Base-by-base conservation (phyloP, 2,329 filamentous ascomycete species). In the Penicillium expansum region DNA sequence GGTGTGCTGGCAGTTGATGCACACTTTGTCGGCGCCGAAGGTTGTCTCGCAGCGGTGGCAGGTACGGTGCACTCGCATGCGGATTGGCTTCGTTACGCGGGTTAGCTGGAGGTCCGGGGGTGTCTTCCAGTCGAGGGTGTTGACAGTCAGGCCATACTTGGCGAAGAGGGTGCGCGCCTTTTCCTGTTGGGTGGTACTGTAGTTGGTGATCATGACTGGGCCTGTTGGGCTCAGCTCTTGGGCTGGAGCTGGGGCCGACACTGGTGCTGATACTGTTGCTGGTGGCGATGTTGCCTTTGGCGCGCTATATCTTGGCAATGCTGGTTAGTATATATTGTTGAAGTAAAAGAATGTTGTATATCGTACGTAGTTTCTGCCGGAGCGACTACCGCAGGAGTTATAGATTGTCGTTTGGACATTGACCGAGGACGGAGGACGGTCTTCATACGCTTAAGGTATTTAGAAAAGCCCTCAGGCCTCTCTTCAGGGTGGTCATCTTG, bases 1-100 rank as follows among this genome's bases (percentile, higher is more conserved):
- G 45, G 80, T 79, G 76, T 97, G 92, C 65, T 89, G 82, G 77
- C 92, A 97, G 63, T 84, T 84, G 62, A 82, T 74, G 75, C 92
- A 96, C 58, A 88, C 80, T 76, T 88, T 91, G 67, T 87, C 84
- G 20, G 83, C 74, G 55, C 88, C 87, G 71, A 93, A 96, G 24
- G 83, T 83, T 14, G 87, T 84, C 57, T 86, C 83, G 78, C 92
- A 97, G 64, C 84, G 82, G 75, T 96, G 92, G 74, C 92, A 97
- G 61, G 83, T 87, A 44, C 77, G 78, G 49, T 71, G 77, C 32
- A 80, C 76, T 41, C 77, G 70, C 76, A 80, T 78, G 56, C 77
- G 75, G 52, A 79, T 76, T 24, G 74, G 73, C 58, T 79, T 79
- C 49, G 75, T 69, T 10, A 80, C 76, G 45, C 78, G 72, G 55